Evolutionary conservation across 495 filamentous ascomycete species (phyloP).

Genomic region (Xylaria flabelliformis): DNA sequence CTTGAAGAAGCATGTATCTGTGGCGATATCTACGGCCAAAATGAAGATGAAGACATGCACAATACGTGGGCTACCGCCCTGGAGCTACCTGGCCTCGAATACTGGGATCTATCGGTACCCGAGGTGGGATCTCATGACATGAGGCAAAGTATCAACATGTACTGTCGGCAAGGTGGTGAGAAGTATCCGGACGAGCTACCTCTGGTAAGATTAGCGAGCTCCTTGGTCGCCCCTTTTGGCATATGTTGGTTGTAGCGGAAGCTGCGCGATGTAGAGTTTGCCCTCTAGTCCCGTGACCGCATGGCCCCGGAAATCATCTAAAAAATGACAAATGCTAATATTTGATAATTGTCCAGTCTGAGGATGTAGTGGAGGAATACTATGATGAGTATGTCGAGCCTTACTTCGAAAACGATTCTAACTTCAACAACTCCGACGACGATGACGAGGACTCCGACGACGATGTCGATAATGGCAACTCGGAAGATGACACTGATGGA

Average conservation of each 20-base stretch:
- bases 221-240: background rate
- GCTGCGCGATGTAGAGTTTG: background rate
- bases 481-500: background rate
- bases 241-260: background rate
- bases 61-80: background rate
- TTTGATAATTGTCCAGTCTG: background rate
- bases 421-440: background rate
- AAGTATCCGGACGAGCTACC: constrained; percentile 24
- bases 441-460: background rate
- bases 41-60: constrained; percentile 5
- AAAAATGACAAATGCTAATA: background rate
- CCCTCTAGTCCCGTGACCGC: background rate
- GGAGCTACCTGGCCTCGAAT: background rate
- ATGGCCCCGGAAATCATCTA: background rate
- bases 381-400: constrained; percentile 21
- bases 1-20: constrained; percentile 25
- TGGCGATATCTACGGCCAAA: constrained; percentile 15
- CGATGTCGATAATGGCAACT: background rate
- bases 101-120: constrained; percentile 21
- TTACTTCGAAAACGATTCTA: background rate
- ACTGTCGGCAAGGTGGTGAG: constrained; percentile 22
- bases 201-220: constrained; percentile 15
- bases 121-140: background rate
- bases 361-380: background rate
- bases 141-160: constrained; percentile 22